phyloP scores from a whole-genome alignment of 805 yeast species.

The Teunomyces atbi region DNA sequence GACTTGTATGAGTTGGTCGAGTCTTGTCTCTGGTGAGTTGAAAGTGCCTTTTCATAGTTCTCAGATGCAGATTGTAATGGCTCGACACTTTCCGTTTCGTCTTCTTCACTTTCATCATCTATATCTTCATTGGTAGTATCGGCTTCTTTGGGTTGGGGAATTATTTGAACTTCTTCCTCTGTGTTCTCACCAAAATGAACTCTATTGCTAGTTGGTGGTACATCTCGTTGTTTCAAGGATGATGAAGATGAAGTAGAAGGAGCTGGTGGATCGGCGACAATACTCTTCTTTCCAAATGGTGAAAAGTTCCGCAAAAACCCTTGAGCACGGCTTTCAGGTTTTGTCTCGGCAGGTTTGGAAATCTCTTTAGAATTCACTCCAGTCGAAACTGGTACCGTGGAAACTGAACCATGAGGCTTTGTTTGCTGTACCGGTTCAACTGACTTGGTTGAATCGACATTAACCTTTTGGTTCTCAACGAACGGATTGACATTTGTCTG shows the following conservation, averaged over 20 bases:
- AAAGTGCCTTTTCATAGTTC: neutral
- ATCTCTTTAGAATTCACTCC: neutral
- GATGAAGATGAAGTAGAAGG: neutral
- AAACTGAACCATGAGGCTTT: no score
- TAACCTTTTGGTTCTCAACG: neutral
- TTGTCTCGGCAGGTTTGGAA: conserved; percentile 5
- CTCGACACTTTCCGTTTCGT: neutral
- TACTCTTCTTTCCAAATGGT: conserved; percentile 9
- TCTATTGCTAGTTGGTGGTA: conserved; percentile 1
- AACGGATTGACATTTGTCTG: conserved; percentile 3
- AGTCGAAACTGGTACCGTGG: neutral
- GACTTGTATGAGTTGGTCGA: conserved; percentile 1
- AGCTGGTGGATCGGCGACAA: neutral
- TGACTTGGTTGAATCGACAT: neutral
- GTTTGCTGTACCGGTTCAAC: neutral
- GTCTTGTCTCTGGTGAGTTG: conserved; percentile 3
- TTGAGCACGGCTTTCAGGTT: conserved; percentile 3
- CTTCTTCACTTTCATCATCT: neutral
- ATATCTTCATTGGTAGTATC: neutral
- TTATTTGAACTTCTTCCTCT: neutral
- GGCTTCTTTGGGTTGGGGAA: neutral
- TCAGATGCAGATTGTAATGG: neutral
- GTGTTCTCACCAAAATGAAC: neutral
- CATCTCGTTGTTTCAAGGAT: neutral
- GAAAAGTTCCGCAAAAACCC: conserved; percentile 14